Evolutionary conservation across 768 basidiomycete genomes (phyloP).

Genomic region (Brasilioporus rufonigricans): DNA sequence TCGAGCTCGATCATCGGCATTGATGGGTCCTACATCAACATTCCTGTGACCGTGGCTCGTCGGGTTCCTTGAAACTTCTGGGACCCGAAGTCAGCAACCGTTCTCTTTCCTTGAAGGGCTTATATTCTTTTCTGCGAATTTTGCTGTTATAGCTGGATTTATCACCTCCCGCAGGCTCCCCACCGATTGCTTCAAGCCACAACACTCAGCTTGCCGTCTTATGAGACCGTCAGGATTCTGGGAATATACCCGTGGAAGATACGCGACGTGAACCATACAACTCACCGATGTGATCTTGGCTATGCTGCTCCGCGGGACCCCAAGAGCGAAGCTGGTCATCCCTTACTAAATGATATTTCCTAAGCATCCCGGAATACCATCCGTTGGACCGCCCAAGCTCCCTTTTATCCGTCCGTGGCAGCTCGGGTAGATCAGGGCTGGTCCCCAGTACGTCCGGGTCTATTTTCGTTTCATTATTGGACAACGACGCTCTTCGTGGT

Average conservation of each 20-base stretch:
- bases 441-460: conserved; percentile 2
- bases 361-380: not conserved
- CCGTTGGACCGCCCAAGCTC: not conserved
- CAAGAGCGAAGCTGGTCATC: not conserved
- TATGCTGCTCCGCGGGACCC: not conserved
- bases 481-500: not conserved
- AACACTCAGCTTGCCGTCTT: not conserved
- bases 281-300: conserved; percentile 7
- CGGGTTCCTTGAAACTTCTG: not conserved
- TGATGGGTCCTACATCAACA: not conserved
- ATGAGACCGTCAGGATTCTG: not conserved
- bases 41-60: not conserved
- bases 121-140: not conserved
- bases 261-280: not conserved
- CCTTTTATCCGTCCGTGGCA: conserved; percentile 1
- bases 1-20: not conserved
- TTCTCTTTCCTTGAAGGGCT: not conserved
- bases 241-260: not conserved
- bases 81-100: not conserved
- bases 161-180: not conserved
- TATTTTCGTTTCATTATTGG: not conserved
- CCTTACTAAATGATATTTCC: not conserved
- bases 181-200: not conserved
- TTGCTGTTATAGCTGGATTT: not conserved
- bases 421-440: conserved; percentile 16